phyloP scores from a whole-genome alignment of 2,329 filamentous ascomycete genomes.

The Apiospora koreana region DNA sequence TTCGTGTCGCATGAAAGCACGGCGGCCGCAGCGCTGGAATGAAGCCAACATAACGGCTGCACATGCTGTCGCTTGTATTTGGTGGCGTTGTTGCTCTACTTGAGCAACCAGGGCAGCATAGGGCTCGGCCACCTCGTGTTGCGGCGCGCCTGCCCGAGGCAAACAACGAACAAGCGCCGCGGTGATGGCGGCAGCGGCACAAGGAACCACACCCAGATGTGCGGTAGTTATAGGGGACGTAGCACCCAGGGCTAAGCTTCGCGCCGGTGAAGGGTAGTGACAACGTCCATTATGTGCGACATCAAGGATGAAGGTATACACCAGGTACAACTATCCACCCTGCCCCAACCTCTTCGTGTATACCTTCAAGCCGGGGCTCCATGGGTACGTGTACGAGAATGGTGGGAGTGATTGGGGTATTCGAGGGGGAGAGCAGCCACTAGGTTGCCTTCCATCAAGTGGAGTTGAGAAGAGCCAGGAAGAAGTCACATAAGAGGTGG shows the following conservation, averaged over 20 bases:
- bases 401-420: slow-evolving; percentile 1
- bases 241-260: slow-evolving; percentile 3
- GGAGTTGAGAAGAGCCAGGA: background rate
- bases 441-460: slow-evolving; percentile 5
- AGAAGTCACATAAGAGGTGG: slow-evolving; percentile 9
- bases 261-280: slow-evolving; percentile 4
- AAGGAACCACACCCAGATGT: background rate
- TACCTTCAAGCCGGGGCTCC: background rate
- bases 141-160: background rate
- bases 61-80: slow-evolving; percentile 14
- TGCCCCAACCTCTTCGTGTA: background rate
- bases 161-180: slow-evolving; percentile 6
- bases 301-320: slow-evolving; percentile 20
- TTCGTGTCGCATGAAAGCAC: slow-evolving; percentile 22
- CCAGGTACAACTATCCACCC: slow-evolving; percentile 13
- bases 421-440: slow-evolving; percentile 2
- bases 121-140: background rate
- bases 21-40: slow-evolving; percentile 18
- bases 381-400: slow-evolving; percentile 17
- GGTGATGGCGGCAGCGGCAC: slow-evolving; percentile 5
- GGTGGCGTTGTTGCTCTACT: slow-evolving; percentile 3
- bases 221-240: slow-evolving; percentile 9
- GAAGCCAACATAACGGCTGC: slow-evolving; percentile 25
- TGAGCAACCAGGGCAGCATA: slow-evolving; percentile 1
- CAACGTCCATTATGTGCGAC: slow-evolving; percentile 9